phyloP scores from a whole-genome alignment of 331 rosid species.

The Malus hybrid region DNA sequence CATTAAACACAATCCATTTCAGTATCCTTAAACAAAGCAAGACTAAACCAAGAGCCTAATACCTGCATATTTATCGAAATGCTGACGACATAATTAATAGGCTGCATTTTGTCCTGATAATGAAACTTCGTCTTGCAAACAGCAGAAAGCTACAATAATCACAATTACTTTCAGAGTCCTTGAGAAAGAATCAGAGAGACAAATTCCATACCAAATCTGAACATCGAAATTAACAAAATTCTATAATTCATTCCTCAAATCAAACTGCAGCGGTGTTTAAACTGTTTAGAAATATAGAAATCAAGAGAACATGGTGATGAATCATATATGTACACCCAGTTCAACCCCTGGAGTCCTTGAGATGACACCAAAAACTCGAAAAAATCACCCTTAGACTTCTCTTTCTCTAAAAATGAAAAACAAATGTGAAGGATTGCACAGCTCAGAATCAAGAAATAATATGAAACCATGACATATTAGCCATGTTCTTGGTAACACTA shows the following conservation, averaged over 20 bases:
- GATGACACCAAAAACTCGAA: background rate
- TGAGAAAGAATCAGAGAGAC: background rate
- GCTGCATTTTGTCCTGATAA: constrained; percentile 83
- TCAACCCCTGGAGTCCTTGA: too few species aligned
- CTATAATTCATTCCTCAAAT: too few species aligned
- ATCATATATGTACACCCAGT: background rate
- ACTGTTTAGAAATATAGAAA: background rate
- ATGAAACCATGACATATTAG: background rate
- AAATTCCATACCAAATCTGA: background rate
- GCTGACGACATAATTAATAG: constrained; percentile 53
- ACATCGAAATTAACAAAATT: background rate
- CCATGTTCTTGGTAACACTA: background rate
- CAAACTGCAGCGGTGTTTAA: too few species aligned
- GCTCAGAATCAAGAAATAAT: background rate
- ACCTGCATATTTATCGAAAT: constrained; percentile 80
- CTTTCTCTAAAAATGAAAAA: background rate
- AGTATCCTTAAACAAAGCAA: background rate
- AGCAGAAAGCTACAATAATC: constrained; percentile 75
- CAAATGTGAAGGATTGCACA: background rate
- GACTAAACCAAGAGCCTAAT: background rate
- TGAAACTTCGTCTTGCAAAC: constrained; percentile 87
- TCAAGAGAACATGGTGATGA: background rate
- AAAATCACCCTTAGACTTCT: background rate
- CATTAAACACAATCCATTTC: too few species aligned
- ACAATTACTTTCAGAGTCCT: background rate